phyloP scores from a whole-genome alignment of 2,329 filamentous ascomycete species.

The Talaromyces sp. region DNA sequence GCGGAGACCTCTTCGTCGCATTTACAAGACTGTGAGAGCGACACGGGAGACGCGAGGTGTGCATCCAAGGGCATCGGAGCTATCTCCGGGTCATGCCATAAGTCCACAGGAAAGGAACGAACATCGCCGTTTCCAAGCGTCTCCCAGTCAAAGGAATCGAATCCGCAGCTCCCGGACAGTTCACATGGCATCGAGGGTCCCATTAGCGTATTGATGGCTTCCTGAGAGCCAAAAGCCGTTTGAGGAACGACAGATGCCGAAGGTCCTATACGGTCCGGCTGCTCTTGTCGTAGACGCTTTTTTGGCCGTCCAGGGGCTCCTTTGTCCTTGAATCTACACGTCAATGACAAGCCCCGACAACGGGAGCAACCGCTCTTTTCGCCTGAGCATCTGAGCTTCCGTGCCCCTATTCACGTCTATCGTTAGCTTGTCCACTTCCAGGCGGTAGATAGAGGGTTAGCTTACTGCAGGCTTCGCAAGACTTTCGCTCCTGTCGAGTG shows the following conservation, averaged over 20 bases:
- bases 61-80: conserved; percentile 1
- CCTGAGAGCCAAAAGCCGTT: not conserved
- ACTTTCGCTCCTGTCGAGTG: conserved; percentile 20
- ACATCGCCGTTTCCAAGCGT: conserved; percentile 15
- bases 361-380: conserved; percentile 23
- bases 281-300: conserved; percentile 18
- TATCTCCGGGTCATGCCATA: not conserved
- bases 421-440: conserved; percentile 5
- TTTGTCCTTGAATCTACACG: conserved; percentile 24
- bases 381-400: conserved; percentile 26
- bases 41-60: conserved; percentile 13
- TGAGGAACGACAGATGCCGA: not conserved
- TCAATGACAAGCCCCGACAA: conserved; percentile 18
- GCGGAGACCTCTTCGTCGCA: conserved; percentile 16
- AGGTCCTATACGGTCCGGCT: not conserved
- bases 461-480: conserved; percentile 25
- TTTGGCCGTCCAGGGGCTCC: conserved; percentile 22
- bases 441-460: not conserved
- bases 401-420: conserved; percentile 13
- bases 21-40: conserved; percentile 17
- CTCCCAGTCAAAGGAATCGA: conserved; percentile 16
- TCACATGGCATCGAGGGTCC: conserved; percentile 14
- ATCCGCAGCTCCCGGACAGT: conserved; percentile 16
- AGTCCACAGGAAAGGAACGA: conserved; percentile 15
- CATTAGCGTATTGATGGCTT: conserved; percentile 9